Percentiles rank a stretch among this genome's conserved stretches.
Evolutionary conservation across 1,139 yeast genomes (phyloP).

Genomic region (Magnusiomyces tetraspermus): DNA sequence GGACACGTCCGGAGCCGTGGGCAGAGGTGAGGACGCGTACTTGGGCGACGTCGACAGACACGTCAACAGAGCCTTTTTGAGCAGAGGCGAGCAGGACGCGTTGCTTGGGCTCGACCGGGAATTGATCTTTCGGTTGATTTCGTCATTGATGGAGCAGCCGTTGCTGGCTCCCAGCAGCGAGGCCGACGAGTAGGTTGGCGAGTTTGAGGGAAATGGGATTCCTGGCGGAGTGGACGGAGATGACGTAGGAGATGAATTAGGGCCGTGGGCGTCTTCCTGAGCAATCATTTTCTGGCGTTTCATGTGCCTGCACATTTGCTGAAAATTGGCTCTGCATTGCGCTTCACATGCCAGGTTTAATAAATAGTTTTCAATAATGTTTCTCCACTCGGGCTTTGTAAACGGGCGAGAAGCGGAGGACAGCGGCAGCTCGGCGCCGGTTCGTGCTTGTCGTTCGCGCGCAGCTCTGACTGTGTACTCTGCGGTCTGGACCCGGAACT

Average conservation of each 20-base stretch:
- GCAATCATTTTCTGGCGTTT: constrained; percentile 32
- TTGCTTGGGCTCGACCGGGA: not conserved
- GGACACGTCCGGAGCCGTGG: constrained; percentile 4
- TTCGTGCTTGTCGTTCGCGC: constrained; percentile 38
- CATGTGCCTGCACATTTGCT: constrained; percentile 36
- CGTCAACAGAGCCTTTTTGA: constrained; percentile 27
- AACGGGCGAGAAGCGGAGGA: constrained; percentile 13
- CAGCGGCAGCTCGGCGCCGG: constrained; percentile 12
- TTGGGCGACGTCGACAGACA: constrained; percentile 27
- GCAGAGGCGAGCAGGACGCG: constrained; percentile 23
- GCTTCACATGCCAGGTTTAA: constrained; percentile 59
- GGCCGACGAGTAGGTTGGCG: no score
- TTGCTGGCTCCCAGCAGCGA: no score
- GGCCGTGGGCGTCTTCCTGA: no score
- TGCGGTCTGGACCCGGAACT: constrained; percentile 49
- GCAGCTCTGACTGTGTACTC: constrained; percentile 50
- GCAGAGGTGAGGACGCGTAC: not conserved
- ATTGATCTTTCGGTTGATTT: not conserved
- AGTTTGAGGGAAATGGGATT: constrained; percentile 13
- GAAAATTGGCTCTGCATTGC: constrained; percentile 54
- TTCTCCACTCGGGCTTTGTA: constrained; percentile 53
- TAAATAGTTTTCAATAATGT: constrained; percentile 55
- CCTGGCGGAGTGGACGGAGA: no score
- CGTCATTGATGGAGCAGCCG: not conserved
- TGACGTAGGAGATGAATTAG: no score